phyloP scores from a whole-genome alignment of 345 rosid species.

The Hibiscus tridactylites region DNA sequence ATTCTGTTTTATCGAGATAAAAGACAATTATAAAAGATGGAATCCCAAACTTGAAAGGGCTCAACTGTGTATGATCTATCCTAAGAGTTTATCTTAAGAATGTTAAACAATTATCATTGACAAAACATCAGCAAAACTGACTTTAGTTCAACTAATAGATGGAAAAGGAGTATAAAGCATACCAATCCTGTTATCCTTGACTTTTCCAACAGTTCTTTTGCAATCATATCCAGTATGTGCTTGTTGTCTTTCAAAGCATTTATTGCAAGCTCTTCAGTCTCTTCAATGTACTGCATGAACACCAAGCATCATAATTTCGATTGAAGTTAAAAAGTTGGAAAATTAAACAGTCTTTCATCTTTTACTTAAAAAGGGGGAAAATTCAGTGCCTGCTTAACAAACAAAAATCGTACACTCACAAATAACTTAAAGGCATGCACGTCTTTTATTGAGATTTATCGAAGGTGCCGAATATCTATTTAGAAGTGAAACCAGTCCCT shows the following conservation, averaged over 20 bases:
- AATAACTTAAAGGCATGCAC: background rate
- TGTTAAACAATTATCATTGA: background rate
- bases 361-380: background rate
- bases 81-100: background rate
- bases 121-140: background rate
- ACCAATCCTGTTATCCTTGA: constrained; percentile 97
- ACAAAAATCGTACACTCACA: background rate
- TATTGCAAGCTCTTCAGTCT: constrained; percentile 91
- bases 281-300: constrained; percentile 72
- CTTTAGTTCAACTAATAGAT: background rate
- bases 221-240: constrained; percentile 64
- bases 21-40: too few species aligned
- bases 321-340: background rate
- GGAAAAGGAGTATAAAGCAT: constrained; percentile 13
- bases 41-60: background rate
- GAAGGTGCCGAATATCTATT: background rate
- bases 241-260: constrained; percentile 63
- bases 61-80: background rate
- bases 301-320: constrained; percentile 11
- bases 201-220: constrained; percentile 55
- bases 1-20: too few species aligned
- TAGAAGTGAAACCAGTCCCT: background rate
- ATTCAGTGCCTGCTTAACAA: background rate
- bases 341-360: background rate
- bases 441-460: background rate